Conservation (phyloP, 768 basidiomycete species). For the Auricularia cornea region DNA sequence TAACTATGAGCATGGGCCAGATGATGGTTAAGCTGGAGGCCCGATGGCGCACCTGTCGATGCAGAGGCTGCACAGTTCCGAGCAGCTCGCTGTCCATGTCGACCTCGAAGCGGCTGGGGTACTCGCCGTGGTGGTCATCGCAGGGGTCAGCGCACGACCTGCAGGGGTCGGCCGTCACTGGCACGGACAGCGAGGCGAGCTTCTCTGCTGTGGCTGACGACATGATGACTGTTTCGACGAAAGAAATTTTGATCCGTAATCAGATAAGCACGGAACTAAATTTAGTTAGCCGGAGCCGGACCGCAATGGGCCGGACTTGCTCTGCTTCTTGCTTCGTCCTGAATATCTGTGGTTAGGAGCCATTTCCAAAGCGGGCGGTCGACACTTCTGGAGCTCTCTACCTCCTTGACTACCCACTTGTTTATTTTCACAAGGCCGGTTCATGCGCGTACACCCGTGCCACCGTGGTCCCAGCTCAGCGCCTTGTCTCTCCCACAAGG, state of each 20-base stretch:
- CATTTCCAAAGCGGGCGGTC: too few relatives aligned
- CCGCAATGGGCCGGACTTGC: background rate
- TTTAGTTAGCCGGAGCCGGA: background rate
- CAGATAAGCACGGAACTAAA: background rate
- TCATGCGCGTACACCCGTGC: too few relatives aligned
- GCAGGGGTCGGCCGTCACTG: constrained; percentile 19
- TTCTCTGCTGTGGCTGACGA: background rate
- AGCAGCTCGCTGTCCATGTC: constrained; percentile 78
- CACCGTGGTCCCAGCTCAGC: too few relatives aligned
- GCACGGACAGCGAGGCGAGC: constrained; percentile 7
- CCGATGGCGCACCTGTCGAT: constrained; percentile 49
- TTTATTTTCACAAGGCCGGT: too few relatives aligned
- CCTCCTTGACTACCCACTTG: too few relatives aligned
- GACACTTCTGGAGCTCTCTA: too few relatives aligned
- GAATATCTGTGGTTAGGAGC: too few relatives aligned
- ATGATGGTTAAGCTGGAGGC: background rate
- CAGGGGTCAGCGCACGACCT: constrained; percentile 24
- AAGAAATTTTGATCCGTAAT: background rate
- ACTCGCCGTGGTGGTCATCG: constrained; percentile 49
- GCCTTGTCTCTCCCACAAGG: too few relatives aligned
- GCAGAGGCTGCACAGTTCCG: constrained; percentile 77
- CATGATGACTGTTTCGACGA: background rate
- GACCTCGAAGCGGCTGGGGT: constrained; percentile 61
- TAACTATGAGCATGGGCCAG: background rate
- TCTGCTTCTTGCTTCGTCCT: too few relatives aligned